Evolutionary conservation across 805 yeast genomes (phyloP), one percentile per base, ranked within the genome.

Genomic region (Candida verbasci): DNA sequence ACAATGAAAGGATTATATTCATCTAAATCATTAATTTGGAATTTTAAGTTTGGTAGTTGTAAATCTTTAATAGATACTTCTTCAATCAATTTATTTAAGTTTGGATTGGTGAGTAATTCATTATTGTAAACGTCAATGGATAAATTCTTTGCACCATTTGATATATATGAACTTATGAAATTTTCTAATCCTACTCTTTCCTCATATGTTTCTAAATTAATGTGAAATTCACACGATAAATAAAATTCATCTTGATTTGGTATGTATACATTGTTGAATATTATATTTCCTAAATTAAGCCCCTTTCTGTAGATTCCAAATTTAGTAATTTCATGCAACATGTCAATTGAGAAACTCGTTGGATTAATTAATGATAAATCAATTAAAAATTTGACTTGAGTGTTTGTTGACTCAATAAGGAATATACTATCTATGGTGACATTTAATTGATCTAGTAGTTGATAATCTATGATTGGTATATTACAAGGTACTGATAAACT

Each of bases 1-100:
- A 72, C 35, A 6, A 79, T 54, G 39, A 78, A 78, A 2, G 73
- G 71, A 9, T 47, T 27, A 14, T 35, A 30, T 4, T 42, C 41
- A 22, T 35, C 35, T 14, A 40, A 35, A 8, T 45, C 17, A 35
- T 22, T 29, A 14, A 18, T 21, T 14, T 36, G 24, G 22, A 32
- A 39, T 5, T 34, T 27, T 17, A 70, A 9, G 46, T 41, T 8
- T 51, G 48, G 43, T 45, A 58, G n/a, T 33, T 36, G 9, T 59
- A 62, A 10, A 52, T 43, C 22, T 21, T 35, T 23, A 37, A 55
- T 12, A 42, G 50, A n/a, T 28, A 62, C 11, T 25, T 50, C 44
- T 15, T 41, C 29, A 21, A 56, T 21, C 17, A 53, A 31, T 5
- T 44, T 31, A 12, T 36, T 29, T 14, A 50, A 30, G 5, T 38